These are phyloP conservation scores for Cladophialophora carrionii DNA, from an alignment of 2,329 filamentous ascomycete species.

Conservation along the genomic window DNA sequence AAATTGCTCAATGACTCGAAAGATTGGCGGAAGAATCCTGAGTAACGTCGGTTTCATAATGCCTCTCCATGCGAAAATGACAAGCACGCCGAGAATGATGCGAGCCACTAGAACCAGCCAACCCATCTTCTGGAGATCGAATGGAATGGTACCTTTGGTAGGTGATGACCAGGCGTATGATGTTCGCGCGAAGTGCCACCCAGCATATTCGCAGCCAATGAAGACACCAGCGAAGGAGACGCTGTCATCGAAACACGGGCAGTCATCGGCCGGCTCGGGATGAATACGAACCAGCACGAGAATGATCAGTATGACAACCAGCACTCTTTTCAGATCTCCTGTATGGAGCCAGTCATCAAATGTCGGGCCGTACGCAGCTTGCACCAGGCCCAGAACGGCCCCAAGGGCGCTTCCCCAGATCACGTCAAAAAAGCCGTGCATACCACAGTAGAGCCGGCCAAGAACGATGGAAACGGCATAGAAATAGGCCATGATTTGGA, in stretches of 20 bases:
- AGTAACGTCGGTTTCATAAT: constrained; percentile 83
- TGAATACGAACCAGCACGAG: constrained; percentile 82
- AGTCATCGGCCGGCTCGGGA: constrained; percentile 94
- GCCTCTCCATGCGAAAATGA: constrained; percentile 89
- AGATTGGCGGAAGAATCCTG: constrained; percentile 77
- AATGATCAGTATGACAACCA: constrained; percentile 67
- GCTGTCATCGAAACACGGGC: constrained; percentile 94
- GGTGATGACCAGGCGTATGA: constrained; percentile 55
- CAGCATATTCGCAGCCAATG: constrained; percentile 79
- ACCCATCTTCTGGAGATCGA: constrained; percentile 69
- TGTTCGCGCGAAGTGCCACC: constrained; percentile 76
- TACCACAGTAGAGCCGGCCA: constrained; percentile 92
- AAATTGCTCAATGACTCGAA: constrained; percentile 78
- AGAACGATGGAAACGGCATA: constrained; percentile 89
- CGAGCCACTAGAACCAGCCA: constrained; percentile 66
- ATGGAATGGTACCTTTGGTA: constrained; percentile 64
- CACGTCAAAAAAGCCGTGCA: constrained; percentile 97
- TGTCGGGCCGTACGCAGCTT: constrained; percentile 58
- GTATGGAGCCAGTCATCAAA: constrained; percentile 72
- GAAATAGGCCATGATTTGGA: constrained; percentile 75
- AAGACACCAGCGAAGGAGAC: constrained; percentile 90
- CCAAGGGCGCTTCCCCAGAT: constrained; percentile 78
- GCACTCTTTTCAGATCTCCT: constrained; percentile 66
- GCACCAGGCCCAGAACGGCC: constrained; percentile 61
- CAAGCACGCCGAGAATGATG: constrained; percentile 75